Evolutionary conservation across 2,329 filamentous ascomycete species (phyloP).

Genomic region (Laburnicola sp.): DNA sequence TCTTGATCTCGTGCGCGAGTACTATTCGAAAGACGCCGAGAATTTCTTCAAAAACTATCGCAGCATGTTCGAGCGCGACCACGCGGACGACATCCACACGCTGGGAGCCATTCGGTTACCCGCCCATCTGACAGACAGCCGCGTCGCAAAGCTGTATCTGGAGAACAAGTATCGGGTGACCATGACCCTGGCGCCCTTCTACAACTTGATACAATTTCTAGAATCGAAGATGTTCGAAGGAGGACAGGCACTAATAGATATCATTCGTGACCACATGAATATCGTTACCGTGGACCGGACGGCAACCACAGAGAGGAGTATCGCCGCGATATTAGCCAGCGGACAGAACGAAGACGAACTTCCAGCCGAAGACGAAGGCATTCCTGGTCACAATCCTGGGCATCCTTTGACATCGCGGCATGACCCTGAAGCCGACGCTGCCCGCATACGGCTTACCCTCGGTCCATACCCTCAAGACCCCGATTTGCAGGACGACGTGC

Average conservation of each 20-base stretch:
- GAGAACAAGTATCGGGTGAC: slow-evolving; percentile 88
- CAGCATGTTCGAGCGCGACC: slow-evolving; percentile 71
- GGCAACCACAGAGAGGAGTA: slow-evolving; percentile 59
- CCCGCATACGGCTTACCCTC: slow-evolving; percentile 64
- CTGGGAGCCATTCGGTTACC: slow-evolving; percentile 76
- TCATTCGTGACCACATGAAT: slow-evolving; percentile 66
- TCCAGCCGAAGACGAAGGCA: slow-evolving; percentile 68
- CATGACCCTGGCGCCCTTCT: slow-evolving; percentile 81
- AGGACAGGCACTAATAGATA: slow-evolving; percentile 73
- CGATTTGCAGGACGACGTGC: slow-evolving; percentile 80
- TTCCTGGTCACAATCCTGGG: slow-evolving; percentile 67
- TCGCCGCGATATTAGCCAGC: slow-evolving; percentile 61
- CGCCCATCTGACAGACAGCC: slow-evolving; percentile 76
- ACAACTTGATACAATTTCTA: slow-evolving; percentile 82
- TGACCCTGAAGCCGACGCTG: slow-evolving; percentile 59
- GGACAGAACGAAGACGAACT: slow-evolving; percentile 58
- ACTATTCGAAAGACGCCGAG: slow-evolving; percentile 71
- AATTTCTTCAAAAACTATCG: slow-evolving; percentile 72
- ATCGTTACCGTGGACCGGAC: slow-evolving; percentile 62
- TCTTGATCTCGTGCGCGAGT: slow-evolving; percentile 73
- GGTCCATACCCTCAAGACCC: slow-evolving; percentile 82
- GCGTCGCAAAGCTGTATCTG: slow-evolving; percentile 77
- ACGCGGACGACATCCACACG: slow-evolving; percentile 76
- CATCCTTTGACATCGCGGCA: slow-evolving; percentile 63
- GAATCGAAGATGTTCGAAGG: slow-evolving; percentile 84